phyloP scores from a whole-genome alignment of 371 early-diverging fungal species.

The Mucor piriformis region DNA sequence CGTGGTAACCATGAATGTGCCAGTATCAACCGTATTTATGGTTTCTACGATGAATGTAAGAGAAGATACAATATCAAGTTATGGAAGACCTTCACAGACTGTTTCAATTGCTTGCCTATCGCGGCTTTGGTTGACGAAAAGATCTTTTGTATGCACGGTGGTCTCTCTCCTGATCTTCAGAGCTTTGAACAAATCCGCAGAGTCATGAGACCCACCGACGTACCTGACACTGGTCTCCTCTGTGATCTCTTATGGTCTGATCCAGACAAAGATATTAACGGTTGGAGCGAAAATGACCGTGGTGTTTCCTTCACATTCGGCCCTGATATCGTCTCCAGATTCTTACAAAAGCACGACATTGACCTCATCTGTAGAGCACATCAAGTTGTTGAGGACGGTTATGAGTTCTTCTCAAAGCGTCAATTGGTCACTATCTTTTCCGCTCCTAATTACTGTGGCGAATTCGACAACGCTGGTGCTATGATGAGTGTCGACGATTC shows the following conservation, averaged over 20 bases:
- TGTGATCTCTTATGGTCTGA: slow-evolving; percentile 93
- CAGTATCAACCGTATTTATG: slow-evolving; percentile 94
- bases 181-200: slow-evolving; percentile 93
- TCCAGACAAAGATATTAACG: slow-evolving; percentile 71
- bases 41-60: slow-evolving; percentile 98
- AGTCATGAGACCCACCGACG: slow-evolving; percentile 93
- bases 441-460: slow-evolving; percentile 99
- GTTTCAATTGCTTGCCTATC: slow-evolving; percentile 97
- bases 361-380: slow-evolving; percentile 97
- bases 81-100: slow-evolving; percentile 98
- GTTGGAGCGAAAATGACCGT: slow-evolving; percentile 98
- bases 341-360: slow-evolving; percentile 88
- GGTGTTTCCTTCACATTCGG: slow-evolving; percentile 97
- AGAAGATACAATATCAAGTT: slow-evolving; percentile 92
- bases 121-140: slow-evolving; percentile 95
- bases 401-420: slow-evolving; percentile 97
- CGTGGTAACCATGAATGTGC: slow-evolving; percentile 96
- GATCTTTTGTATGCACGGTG: slow-evolving; percentile 98
- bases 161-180: slow-evolving; percentile 90
- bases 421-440: slow-evolving; percentile 95
- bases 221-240: slow-evolving; percentile 84
- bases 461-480: slow-evolving; percentile 96
- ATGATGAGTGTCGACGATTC: slow-evolving; percentile 96
- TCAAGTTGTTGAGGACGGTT: slow-evolving; percentile 99
- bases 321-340: slow-evolving; percentile 81